These are phyloP conservation scores for Eimeria zaria DNA, from an alignment of 169 alveolate species.

Conservation along the genomic window DNA sequence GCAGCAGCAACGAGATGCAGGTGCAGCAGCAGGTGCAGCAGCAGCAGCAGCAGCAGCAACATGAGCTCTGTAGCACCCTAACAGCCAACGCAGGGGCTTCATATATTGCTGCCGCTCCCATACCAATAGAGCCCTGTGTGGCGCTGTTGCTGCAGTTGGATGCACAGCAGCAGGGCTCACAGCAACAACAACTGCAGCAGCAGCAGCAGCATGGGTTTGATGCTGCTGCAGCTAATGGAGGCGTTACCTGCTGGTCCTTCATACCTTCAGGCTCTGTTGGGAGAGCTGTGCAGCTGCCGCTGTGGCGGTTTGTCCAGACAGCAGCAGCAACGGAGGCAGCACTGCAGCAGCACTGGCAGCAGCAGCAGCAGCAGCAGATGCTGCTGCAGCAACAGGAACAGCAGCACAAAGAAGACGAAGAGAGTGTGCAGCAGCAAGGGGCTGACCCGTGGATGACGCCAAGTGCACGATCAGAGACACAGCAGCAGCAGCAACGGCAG, in stretches of 20 bases:
- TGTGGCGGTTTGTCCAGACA: constrained; percentile 64
- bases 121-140: constrained; percentile 62
- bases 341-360: constrained; percentile 22
- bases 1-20: neutral
- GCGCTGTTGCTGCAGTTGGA: constrained; percentile 66
- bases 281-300: constrained; percentile 34
- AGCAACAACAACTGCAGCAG: constrained; percentile 15
- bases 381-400: neutral
- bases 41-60: constrained; percentile 45
- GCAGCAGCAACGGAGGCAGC: constrained; percentile 69
- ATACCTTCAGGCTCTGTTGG: constrained; percentile 26
- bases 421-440: neutral
- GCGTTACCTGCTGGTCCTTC: constrained; percentile 63
- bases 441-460: constrained; percentile 17
- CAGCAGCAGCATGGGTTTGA: constrained; percentile 40
- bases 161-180: constrained; percentile 8
- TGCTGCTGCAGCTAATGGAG: constrained; percentile 69
- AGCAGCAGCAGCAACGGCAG: constrained; percentile 68
- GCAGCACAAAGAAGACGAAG: neutral
- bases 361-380: constrained; percentile 15
- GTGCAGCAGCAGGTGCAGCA: constrained; percentile 33
- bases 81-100: neutral
- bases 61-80: neutral
- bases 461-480: neutral
- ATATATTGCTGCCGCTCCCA: constrained; percentile 62